These are phyloP conservation scores for Onygenales sp. DNA, from an alignment of 2,329 filamentous ascomycete species.

Conservation along the genomic window DNA sequence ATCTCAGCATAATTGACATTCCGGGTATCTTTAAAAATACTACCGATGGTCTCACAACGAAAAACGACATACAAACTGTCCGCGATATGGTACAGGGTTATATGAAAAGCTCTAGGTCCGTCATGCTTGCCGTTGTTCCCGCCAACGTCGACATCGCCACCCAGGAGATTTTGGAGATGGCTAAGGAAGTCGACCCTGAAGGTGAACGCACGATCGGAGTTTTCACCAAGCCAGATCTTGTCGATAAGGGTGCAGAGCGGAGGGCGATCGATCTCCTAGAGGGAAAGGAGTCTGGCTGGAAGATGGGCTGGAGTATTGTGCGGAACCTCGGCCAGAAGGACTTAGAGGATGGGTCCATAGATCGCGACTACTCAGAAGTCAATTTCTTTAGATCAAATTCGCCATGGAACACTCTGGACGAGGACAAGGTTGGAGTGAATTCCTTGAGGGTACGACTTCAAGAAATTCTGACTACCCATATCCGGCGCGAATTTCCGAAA, in stretches of 20 bases:
- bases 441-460: constrained; percentile 32
- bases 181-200: constrained; percentile 24
- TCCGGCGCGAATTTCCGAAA: constrained; percentile 38
- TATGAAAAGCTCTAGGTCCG: constrained; percentile 29
- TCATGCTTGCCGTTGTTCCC: constrained; percentile 35
- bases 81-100: constrained; percentile 29
- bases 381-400: constrained; percentile 22
- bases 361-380: constrained; percentile 24
- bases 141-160: constrained; percentile 37
- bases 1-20: constrained; percentile 37
- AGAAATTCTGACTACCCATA: constrained; percentile 32
- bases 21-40: constrained; percentile 37
- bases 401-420: constrained; percentile 29
- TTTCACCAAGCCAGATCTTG: constrained; percentile 53
- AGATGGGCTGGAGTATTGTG: constrained; percentile 23
- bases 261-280: constrained; percentile 21
- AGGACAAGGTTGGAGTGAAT: constrained; percentile 32
- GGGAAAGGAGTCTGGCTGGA: constrained; percentile 13
- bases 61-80: constrained; percentile 29
- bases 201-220: constrained; percentile 35
- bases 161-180: constrained; percentile 37
- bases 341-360: constrained; percentile 9
- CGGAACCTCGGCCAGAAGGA: constrained; percentile 24
- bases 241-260: constrained; percentile 24
- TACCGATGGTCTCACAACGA: constrained; percentile 25